Base-by-base conservation (phyloP, 352 stramenopile genomes). In the Phytophthora rubi region DNA sequence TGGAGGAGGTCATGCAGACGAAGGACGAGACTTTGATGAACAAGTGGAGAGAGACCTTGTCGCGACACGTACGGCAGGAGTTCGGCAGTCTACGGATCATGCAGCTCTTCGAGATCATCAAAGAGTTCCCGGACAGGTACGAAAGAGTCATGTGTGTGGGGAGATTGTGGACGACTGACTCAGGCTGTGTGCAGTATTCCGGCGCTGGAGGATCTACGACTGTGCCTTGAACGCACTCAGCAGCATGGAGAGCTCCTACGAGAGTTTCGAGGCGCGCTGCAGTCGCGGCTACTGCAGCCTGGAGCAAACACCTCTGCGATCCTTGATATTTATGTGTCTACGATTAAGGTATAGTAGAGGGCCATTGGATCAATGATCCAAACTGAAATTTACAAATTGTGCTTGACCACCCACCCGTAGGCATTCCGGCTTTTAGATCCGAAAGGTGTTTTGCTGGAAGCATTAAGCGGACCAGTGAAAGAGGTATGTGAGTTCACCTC, bases 61-160 rank as follows among this genome's bases (percentile, higher is more conserved):
- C 85, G 0, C 52, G 73, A 23, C 81, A 89, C 42, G 81, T 91
- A 16, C 53, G 80, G 10, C 65, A 90, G 44, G 81, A 90, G 54
- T 96, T 93, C 67, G 84, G 79, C 5, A 80, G 62, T 21, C 82
- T 89, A 45, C 86, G 97, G n/a, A 97, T 98, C 56, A 76, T 80
- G 28, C 92, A 99, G 79, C 70, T 99, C 10, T 99, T 99, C 80
- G 95, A 99, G 56, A 97, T 99, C 33, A 97, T 99, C 59, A 95
- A 96, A 10, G 97, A 99, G 56, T 99, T 97, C 76, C 97, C 97
- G 0, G 97, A 99, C 72, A 98, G 91, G 63, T 85, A 35, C 44
- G 32, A 28, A 28, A 26, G 33, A 30, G 6, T 59, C 45, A 8
- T 59, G 53, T 7, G 45, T 62, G 28, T 4, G 23, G 42, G 18